Conservation (phyloP, 805 yeast genomes). For the Candida dendrica region DNA sequence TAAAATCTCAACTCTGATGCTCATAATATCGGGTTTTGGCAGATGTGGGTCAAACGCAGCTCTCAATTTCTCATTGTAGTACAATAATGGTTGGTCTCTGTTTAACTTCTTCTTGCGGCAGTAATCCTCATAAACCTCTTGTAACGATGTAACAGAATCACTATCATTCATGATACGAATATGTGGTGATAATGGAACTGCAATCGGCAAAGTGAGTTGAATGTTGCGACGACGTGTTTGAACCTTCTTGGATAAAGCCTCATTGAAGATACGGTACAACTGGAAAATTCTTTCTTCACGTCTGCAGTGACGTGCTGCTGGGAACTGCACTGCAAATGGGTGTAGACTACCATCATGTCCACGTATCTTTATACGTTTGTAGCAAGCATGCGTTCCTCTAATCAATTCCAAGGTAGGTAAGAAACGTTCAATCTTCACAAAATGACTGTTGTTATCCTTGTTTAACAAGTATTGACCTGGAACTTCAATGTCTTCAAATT, state of each 20-base stretch:
- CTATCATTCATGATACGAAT: constrained; percentile 86
- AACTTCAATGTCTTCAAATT: constrained; percentile 93
- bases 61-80: constrained; percentile 75
- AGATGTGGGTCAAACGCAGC: constrained; percentile 91
- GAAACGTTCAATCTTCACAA: constrained; percentile 88
- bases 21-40: constrained; percentile 86
- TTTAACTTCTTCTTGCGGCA: constrained; percentile 67
- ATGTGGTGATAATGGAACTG: constrained; percentile 92
- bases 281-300: constrained; percentile 94
- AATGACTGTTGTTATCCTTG: constrained; percentile 84
- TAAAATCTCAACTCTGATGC: constrained; percentile 67
- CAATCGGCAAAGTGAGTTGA: constrained; percentile 80
- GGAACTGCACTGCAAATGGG: constrained; percentile 93
- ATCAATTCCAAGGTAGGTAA: constrained; percentile 82
- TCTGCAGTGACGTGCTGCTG: constrained; percentile 95
- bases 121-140: constrained; percentile 78
- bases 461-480: constrained; percentile 94
- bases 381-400: constrained; percentile 85
- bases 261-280: constrained; percentile 81
- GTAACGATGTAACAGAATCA: constrained; percentile 64
- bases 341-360: constrained; percentile 92
- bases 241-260: constrained; percentile 69
- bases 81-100: constrained; percentile 86
- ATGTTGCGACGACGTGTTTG: constrained; percentile 84
- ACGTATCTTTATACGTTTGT: constrained; percentile 79